Base-by-base conservation (phyloP, 805 yeast species). In the Pichia paraexigua region DNA sequence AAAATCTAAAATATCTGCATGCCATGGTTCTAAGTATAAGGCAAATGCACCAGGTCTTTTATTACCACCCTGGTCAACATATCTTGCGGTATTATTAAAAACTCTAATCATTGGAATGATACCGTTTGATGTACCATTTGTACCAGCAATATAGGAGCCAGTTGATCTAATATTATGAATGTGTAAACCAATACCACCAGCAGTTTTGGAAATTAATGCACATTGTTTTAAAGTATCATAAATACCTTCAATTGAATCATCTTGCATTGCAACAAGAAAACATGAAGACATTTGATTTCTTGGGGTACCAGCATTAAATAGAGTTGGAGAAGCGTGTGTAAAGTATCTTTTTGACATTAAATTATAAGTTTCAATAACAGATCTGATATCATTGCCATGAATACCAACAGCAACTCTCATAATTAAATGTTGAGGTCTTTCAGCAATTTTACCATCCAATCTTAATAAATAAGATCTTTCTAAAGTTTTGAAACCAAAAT, bases 41-140 rank as follows among this genome's bases (percentile, higher is more conserved):
- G 83, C 83, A 64, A 79, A 77, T 15, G 83, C 83, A 61, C 84
- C 84, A 17, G 84, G 84, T 65, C 84, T 70, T 67, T 79, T 79
- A 66, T 79, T 79, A 58, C 84, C 84, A 63, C 84, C 84, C 66
- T 79, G 84, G 60, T 79, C 84, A 43, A 79, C 84, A 60, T 79
- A 79, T 63, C 83, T 72, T 39, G 84, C 84, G 41, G 84, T 78
- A 63, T 77, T 78, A 66, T 79, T 79, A 69, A 79, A 79, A 25
- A 79, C 84, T 62, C 83, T 72, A 42, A 79, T 74, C 84, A 79
- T 79, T 41, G 84, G 84, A 55, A 79, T 77, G 48, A 79, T 73
- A 56, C 84, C 84, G 61, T 77, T 79, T 41, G 83, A 79, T 30
- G 82, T 77, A 63, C 84, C 84, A 62, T 79, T 79, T 30, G 83